These are phyloP conservation scores for Suhomyces bolitotheri DNA, from an alignment of 1,139 yeast species.

Conservation along the genomic window DNA sequence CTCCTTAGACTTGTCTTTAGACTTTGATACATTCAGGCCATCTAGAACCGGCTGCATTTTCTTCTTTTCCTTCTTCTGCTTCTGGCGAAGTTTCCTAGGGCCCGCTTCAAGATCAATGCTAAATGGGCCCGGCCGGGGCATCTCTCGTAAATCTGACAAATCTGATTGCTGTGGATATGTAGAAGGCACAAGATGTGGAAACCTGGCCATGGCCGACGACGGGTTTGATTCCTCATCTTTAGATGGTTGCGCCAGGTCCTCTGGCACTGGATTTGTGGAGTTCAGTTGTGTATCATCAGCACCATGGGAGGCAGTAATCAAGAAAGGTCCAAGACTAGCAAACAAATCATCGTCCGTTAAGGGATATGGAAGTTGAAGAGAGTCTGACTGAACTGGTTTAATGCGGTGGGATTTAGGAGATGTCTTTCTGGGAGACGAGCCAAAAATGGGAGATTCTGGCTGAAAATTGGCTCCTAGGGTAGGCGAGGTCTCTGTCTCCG, in stretches of 20 bases:
- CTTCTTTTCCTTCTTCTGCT: neutral
- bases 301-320: too few relatives aligned
- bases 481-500: neutral
- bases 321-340: neutral
- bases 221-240: neutral
- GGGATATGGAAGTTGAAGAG: constrained; percentile 6
- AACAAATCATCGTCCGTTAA: constrained; percentile 6
- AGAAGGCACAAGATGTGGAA: constrained; percentile 8
- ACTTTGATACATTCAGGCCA: too few relatives aligned
- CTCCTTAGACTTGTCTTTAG: too few relatives aligned
- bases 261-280: too few relatives aligned
- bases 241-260: too few relatives aligned
- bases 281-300: too few relatives aligned
- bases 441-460: constrained; percentile 7
- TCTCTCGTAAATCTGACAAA: neutral
- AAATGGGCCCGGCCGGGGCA: neutral
- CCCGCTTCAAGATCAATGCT: neutral
- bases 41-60: too few relatives aligned
- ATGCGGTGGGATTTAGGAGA: too few relatives aligned
- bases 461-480: neutral
- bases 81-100: neutral
- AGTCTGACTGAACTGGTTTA: too few relatives aligned
- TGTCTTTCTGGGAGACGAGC: constrained; percentile 6
- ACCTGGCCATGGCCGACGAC: constrained; percentile 1
- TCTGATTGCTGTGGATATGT: neutral